Percentiles rank a stretch among this genome's conserved stretches.
These are phyloP conservation scores for Xylariaceae sp. DNA, from an alignment of 2,329 filamentous ascomycete genomes.

Conservation along the genomic window DNA sequence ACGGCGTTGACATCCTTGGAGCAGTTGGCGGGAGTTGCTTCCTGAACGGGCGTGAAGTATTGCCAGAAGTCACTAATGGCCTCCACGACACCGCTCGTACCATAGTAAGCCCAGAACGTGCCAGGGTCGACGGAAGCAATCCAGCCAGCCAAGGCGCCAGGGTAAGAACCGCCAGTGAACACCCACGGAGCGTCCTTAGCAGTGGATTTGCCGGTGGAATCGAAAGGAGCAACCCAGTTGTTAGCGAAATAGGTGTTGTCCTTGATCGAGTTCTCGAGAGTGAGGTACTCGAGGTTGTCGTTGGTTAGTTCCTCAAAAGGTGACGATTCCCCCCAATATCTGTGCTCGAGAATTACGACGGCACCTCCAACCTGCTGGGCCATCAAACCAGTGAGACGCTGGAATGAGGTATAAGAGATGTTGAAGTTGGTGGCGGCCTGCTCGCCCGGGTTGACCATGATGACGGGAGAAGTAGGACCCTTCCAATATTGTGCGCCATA, in stretches of 20 bases:
- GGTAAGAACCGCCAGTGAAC: constrained; percentile 53
- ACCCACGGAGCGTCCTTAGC: constrained; percentile 54
- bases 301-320: constrained; percentile 36
- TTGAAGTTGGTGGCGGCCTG: constrained; percentile 35
- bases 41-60: constrained; percentile 53
- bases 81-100: constrained; percentile 55
- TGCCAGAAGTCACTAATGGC: constrained; percentile 52
- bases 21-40: constrained; percentile 57
- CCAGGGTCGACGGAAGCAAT: constrained; percentile 48
- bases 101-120: constrained; percentile 59
- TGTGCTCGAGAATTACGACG: constrained; percentile 41
- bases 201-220: constrained; percentile 41
- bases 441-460: constrained; percentile 42
- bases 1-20: constrained; percentile 49
- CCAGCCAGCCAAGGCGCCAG: constrained; percentile 55
- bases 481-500: constrained; percentile 40
- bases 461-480: constrained; percentile 40
- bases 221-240: constrained; percentile 50
- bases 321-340: constrained; percentile 43
- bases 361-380: constrained; percentile 40
- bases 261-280: constrained; percentile 40
- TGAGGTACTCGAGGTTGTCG: constrained; percentile 39
- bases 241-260: constrained; percentile 41
- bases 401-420: constrained; percentile 41
- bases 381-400: constrained; percentile 37